phyloP scores from a whole-genome alignment of 305 asterid species.

The Striga hermonthica region DNA sequence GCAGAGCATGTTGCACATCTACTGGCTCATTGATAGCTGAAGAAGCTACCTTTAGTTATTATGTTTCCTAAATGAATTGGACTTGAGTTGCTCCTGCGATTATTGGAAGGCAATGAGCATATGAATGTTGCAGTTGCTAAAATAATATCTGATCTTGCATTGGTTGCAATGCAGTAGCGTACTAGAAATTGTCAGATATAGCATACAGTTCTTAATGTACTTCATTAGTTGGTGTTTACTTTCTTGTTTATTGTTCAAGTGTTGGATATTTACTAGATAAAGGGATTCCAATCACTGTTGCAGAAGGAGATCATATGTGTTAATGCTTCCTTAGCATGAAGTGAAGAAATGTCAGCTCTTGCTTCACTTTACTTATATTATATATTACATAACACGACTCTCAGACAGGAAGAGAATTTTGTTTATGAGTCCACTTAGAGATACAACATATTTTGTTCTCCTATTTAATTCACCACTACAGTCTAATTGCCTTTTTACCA shows the following conservation, averaged over 20 bases:
- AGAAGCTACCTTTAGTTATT: background rate
- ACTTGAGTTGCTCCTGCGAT: conserved; percentile 3
- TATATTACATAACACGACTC: conserved; percentile 19
- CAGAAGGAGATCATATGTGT: background rate
- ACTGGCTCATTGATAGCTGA: conserved; percentile 11
- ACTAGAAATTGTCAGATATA: conserved; percentile 10
- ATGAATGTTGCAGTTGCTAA: too few relatives aligned
- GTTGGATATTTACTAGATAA: conserved; percentile 21
- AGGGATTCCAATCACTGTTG: conserved; percentile 21
- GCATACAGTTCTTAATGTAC: background rate
- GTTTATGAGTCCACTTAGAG: background rate
- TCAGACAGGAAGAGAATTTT: conserved; percentile 6
- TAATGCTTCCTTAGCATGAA: conserved; percentile 21
- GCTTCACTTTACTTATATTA: conserved; percentile 8
- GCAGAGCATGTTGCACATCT: conserved; percentile 2
- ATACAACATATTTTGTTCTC: conserved; percentile 6
- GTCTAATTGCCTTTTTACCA: background rate
- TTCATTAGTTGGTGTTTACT: background rate
- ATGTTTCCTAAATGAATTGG: background rate
- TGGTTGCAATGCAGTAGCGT: conserved; percentile 13
- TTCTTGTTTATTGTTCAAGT: conserved; percentile 3
- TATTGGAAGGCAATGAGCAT: background rate
- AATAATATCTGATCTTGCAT: background rate
- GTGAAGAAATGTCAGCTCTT: conserved; percentile 8
- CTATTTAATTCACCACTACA: conserved; percentile 1